Conservation (phyloP, 371 early-diverging fungal genomes). For the Encephalitozoon romaleae region DNA sequence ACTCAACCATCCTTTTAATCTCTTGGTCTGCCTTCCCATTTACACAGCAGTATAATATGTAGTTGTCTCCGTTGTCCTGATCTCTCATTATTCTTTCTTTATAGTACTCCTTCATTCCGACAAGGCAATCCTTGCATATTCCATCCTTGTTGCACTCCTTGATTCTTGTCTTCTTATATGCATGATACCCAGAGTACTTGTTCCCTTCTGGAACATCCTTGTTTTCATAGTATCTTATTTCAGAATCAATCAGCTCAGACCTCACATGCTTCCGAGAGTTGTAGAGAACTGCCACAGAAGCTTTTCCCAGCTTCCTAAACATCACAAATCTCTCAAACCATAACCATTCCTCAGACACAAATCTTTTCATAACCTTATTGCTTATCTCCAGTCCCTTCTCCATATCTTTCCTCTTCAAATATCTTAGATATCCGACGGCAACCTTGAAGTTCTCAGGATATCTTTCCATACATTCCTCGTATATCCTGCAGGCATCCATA, state of each 20-base stretch:
- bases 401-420: neutral
- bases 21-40: neutral
- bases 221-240: slow-evolving; percentile 29
- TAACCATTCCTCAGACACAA: neutral
- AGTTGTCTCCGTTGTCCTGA: neutral
- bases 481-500: neutral
- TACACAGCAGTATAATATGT: neutral
- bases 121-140: neutral
- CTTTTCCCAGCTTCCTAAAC: neutral
- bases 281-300: neutral
- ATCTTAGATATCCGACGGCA: neutral
- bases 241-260: slow-evolving; percentile 18
- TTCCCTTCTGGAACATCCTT: slow-evolving; percentile 2
- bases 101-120: neutral
- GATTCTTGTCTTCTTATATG: slow-evolving; percentile 5
- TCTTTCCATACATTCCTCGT: neutral
- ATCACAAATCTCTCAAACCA: slow-evolving; percentile 19
- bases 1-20: neutral
- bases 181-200: slow-evolving; percentile 14
- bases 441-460: neutral
- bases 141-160: neutral
- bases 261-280: slow-evolving; percentile 7
- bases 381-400: neutral
- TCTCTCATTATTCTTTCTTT: neutral
- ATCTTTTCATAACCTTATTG: neutral